Evolutionary conservation across 192 early-diverging fungal genomes (phyloP).

Genomic region (Coemansia sp.): DNA sequence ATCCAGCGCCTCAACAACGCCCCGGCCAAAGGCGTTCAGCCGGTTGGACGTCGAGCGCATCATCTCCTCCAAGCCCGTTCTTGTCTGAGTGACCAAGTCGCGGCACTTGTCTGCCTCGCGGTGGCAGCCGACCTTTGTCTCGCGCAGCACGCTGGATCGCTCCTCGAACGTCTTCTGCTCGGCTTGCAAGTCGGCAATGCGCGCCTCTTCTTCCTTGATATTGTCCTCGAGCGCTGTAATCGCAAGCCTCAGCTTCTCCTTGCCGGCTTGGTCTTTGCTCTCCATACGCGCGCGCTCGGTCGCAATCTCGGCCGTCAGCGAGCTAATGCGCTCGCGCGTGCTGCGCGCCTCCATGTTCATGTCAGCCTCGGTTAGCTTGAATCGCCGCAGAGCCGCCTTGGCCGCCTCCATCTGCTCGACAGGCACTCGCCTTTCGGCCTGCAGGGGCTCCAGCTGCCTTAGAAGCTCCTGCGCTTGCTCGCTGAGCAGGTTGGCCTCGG

Average conservation of each 20-base stretch:
- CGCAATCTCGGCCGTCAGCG: constrained; percentile 30
- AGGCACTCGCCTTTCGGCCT: constrained; percentile 24
- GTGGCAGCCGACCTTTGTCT: constrained; percentile 22
- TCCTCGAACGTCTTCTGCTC: constrained; percentile 38
- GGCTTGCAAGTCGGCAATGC: constrained; percentile 29
- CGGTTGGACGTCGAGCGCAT: constrained; percentile 64
- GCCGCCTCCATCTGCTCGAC: constrained; percentile 16
- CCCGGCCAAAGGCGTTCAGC: constrained; percentile 73
- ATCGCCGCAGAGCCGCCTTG: constrained; percentile 27
- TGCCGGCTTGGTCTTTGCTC: constrained; percentile 37
- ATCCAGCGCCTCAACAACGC: constrained; percentile 64
- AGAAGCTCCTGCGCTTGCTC: constrained; percentile 25
- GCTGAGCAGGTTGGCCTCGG: constrained; percentile 44
- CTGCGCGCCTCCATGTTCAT: constrained; percentile 52
- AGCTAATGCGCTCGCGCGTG: constrained; percentile 43
- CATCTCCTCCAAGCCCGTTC: constrained; percentile 54
- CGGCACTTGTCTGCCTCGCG: constrained; percentile 24
- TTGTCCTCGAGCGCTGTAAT: constrained; percentile 30
- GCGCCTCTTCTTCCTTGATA: constrained; percentile 35
- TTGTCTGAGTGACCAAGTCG: constrained; percentile 24
- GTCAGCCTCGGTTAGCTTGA: constrained; percentile 53
- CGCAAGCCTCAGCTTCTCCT: constrained; percentile 17
- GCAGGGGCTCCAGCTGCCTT: constrained; percentile 29
- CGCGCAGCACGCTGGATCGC: constrained; percentile 23
- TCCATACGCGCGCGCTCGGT: constrained; percentile 40